Evolutionary conservation across 495 filamentous ascomycete species (phyloP).

Genomic region (Hyphodiscus hymeniophilus): DNA sequence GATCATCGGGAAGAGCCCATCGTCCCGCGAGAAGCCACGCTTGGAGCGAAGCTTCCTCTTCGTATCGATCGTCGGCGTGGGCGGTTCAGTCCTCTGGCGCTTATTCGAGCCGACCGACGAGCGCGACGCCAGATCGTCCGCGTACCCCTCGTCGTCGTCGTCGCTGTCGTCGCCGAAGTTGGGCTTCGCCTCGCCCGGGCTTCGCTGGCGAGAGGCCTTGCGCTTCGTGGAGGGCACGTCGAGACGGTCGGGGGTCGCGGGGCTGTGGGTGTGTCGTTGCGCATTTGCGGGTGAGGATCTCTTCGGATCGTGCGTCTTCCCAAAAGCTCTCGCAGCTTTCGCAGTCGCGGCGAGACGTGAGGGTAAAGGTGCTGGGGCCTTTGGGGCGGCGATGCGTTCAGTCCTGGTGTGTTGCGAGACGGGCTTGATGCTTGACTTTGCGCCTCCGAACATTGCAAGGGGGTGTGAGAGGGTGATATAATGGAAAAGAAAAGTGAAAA

Average conservation of each 20-base stretch:
- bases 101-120: constrained; percentile 24
- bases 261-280: constrained; percentile 15
- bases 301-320: constrained; percentile 5
- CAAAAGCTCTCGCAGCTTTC: not conserved
- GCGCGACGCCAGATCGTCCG: constrained; percentile 21
- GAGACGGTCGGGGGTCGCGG: not conserved
- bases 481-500: no score
- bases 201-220: constrained; percentile 9
- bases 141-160: no score
- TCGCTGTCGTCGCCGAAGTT: constrained; percentile 6
- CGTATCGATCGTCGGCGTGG: constrained; percentile 30
- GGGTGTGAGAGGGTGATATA: no score
- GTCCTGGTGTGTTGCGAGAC: no score
- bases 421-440: no score
- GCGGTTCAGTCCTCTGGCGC: constrained; percentile 20
- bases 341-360: not conserved
- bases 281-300: constrained; percentile 14
- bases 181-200: constrained; percentile 6
- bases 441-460: no score
- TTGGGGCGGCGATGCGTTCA: no score
- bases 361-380: no score
- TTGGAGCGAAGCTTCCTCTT: constrained; percentile 52
- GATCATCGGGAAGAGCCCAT: constrained; percentile 43
- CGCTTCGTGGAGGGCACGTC: constrained; percentile 6
- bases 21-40: constrained; percentile 51